Evolutionary conservation across 805 yeast genomes (phyloP), one percentile per base, ranked within the genome.

Genomic region (Lachancea nothofagi): DNA sequence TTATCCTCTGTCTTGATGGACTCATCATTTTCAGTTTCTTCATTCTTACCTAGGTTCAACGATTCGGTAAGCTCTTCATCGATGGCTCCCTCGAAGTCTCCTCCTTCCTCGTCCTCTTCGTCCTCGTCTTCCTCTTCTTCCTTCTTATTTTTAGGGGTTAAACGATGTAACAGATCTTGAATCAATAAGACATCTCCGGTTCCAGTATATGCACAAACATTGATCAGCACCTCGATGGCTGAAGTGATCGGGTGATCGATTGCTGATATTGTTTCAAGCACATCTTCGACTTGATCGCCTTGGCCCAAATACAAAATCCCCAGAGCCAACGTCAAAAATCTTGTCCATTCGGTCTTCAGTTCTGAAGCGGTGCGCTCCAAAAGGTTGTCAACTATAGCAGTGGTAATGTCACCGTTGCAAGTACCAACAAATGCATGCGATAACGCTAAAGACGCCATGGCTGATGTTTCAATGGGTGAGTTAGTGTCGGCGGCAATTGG

Each of bases 351-450:
- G 49, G 84, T 80, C 35, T 83, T 76, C 51, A 93, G 72, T 56
- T 88, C 96, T 18, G 70, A 61, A 32, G 78, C 74, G 40, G 82
- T 83, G 53, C 96, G 80, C 61, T 93, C 98, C 55, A 93, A 71
- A 46, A 93, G 70, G 2, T 95, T 82, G 65, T 88, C 95, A 55
- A 93, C 72, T 48, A 93, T 86, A 3, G 95, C 77, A n/a, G 95
- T 81, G 0, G 96, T 84, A 52, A 88, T 80, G 51, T 89, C 97
- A 45, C 97, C 96, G 61, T 90, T 82, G 56, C 95, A 86, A 5
- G 97, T 83, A 38, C 98, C 98, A 29, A 90, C 97, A 60, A 84
- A 93, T 2, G 87, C 83, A 55, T 89, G 95, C 33, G 98, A 96
- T 48, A 93, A 72, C 3, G 97, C 86, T 46, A 93, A 73, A 0